These are phyloP conservation scores for Nepenthes alata DNA, from an alignment of 179 eudicot species.

Conservation along the genomic window DNA sequence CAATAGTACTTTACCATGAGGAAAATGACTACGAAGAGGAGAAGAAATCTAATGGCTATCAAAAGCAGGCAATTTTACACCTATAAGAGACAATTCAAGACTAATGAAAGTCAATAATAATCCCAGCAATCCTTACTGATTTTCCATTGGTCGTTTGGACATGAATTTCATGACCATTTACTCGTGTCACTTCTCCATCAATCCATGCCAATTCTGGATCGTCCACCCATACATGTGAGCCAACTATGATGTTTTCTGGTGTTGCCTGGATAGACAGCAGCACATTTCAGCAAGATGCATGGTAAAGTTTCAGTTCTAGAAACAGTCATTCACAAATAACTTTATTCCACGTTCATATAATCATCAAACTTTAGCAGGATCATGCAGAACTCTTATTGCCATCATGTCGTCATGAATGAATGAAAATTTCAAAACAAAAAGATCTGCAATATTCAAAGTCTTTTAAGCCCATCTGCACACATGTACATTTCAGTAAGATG, in stretches of 20 bases:
- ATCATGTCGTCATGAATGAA: too few species aligned
- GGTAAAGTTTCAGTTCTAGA: not conserved
- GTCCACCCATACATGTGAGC: conserved; percentile 92
- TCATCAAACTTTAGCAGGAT: not conserved
- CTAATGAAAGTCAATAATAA: not conserved
- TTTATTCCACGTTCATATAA: not conserved
- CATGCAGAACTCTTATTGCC: too few species aligned
- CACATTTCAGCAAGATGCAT: conserved; percentile 2
- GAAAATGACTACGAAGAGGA: too few species aligned
- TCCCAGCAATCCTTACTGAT: conserved; percentile 35
- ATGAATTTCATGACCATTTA: conserved; percentile 68
- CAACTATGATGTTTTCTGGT: conserved; percentile 65
- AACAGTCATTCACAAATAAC: not conserved
- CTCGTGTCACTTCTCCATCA: conserved; percentile 74
- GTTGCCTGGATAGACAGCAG: conserved; percentile 45
- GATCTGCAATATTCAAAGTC: too few species aligned
- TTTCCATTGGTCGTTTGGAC: conserved; percentile 64
- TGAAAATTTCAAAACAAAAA: too few species aligned
- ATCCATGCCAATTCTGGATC: conserved; percentile 84
- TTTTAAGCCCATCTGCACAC: too few species aligned
- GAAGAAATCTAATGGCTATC: too few species aligned
- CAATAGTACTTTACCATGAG: too few species aligned
- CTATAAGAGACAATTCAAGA: not conserved
- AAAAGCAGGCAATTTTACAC: too few species aligned
- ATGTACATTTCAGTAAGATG: conserved; percentile 1